Base-by-base conservation (phyloP, 768 basidiomycete genomes). In the Termitomyces sp. region DNA sequence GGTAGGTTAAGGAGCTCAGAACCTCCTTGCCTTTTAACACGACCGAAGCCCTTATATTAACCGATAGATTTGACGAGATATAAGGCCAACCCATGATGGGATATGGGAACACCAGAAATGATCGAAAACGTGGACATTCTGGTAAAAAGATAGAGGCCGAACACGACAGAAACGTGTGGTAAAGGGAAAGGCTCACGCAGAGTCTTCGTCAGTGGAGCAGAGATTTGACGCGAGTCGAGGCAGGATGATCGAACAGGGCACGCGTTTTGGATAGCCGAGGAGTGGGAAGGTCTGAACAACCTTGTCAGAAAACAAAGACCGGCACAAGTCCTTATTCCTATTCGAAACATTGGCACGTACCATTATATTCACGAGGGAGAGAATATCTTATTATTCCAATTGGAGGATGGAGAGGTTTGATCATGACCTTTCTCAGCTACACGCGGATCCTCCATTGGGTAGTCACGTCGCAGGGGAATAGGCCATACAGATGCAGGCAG, bases 41-140 rank as follows among this genome's bases (percentile, higher is more conserved):
- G 64, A 60, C 64, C 66, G 67, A 61, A 74, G 70, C 76, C 87
- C 85, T 88, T 54, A 34, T 54, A 87, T 85, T 86, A 87, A 73
- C 74, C 68, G 65, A 69, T 66, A 71, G 69, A 74, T 75, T 75
- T 75, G 73, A 76, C 72, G 76, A 72, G 75, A 70, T 74, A 74
- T 72, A 53, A 53, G 53, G 61, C 59, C 37, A 54, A 51, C 52
- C 56, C 58, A 51, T 61, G 31, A 39, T 18, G 20, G 43, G 58
- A 66, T 67, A 65, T 77, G 78, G 82, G 82, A 81, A 76, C 79
- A 75, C 74, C 72, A 72, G 67, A 73, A 73, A 66, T 78, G 86
- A 88, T 88, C 85, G 83, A 75, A 71, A 90, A 90, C 87, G 88
- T 88, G 88, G 79, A 75, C 74, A 67, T 69, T 48, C 72, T 75